These are phyloP conservation scores for Claviceps humidiphila DNA, from an alignment of 2,329 filamentous ascomycete genomes.

Conservation along the genomic window DNA sequence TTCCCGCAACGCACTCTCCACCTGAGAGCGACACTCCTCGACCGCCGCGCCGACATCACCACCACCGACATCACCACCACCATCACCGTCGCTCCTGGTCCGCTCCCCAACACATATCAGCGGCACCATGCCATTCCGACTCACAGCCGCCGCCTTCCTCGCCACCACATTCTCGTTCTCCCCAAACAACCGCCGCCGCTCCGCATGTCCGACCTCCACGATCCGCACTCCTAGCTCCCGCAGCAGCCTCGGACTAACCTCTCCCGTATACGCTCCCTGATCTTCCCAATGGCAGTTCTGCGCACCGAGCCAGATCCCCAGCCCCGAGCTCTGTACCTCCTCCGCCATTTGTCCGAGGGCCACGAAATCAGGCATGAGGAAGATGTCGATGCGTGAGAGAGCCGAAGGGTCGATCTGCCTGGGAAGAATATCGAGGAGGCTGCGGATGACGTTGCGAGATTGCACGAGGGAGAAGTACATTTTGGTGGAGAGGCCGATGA, in stretches of 20 bases:
- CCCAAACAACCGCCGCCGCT: slow-evolving; percentile 56
- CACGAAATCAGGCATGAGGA: slow-evolving; percentile 67
- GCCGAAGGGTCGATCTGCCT: slow-evolving; percentile 24
- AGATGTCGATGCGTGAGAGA: slow-evolving; percentile 49
- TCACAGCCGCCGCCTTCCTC: slow-evolving; percentile 55
- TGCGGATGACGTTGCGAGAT: slow-evolving; percentile 43
- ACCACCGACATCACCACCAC: slow-evolving; percentile 31
- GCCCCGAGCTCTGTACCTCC: slow-evolving; percentile 27
- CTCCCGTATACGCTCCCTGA: slow-evolving; percentile 62
- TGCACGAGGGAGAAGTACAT: slow-evolving; percentile 64
- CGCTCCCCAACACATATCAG: slow-evolving; percentile 72
- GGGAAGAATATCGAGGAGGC: slow-evolving; percentile 33
- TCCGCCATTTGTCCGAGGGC: slow-evolving; percentile 42
- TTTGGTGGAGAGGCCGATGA: slow-evolving; percentile 63
- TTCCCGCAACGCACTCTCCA: slow-evolving; percentile 47
- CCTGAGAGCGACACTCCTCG: slow-evolving; percentile 51
- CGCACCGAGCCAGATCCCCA: slow-evolving; percentile 48
- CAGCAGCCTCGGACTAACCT: slow-evolving; percentile 58
- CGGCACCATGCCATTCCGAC: slow-evolving; percentile 57
- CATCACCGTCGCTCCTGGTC: slow-evolving; percentile 31
- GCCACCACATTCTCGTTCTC: slow-evolving; percentile 60
- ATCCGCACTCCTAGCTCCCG: slow-evolving; percentile 54
- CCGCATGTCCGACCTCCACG: slow-evolving; percentile 71
- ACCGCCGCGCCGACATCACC: slow-evolving; percentile 48
- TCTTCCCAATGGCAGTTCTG: slow-evolving; percentile 64